Percentiles rank a stretch among this genome's conserved stretches.
Conservation (phyloP, 2,329 filamentous ascomycete genomes). For the Aspergillus japonicus region DNA sequence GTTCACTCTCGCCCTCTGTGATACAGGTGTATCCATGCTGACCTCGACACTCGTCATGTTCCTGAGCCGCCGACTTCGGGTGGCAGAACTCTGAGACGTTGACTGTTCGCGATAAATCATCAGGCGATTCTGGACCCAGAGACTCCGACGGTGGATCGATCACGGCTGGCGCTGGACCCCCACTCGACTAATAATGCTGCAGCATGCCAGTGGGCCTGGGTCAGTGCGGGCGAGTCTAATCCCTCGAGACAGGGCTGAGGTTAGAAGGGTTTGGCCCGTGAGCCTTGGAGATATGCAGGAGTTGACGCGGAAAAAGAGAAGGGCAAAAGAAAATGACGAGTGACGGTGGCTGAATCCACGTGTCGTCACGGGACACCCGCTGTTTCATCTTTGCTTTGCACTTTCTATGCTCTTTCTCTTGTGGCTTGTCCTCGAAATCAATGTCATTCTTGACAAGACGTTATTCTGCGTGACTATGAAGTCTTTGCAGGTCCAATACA, state of each 20-base stretch:
- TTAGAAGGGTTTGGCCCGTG: background rate
- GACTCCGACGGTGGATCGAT: background rate
- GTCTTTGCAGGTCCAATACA: background rate
- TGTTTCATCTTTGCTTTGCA: background rate
- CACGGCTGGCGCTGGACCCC: background rate
- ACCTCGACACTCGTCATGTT: background rate
- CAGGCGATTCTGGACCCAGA: constrained; percentile 1
- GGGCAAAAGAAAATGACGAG: background rate
- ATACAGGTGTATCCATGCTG: background rate
- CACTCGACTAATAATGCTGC: background rate
- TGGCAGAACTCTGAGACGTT: background rate
- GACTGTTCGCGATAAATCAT: constrained; percentile 6
- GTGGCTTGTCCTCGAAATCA: background rate
- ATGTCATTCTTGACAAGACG: background rate
- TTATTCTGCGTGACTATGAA: no score
- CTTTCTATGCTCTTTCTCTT: background rate
- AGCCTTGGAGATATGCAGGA: background rate
- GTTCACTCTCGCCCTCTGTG: background rate
- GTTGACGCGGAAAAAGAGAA: background rate
- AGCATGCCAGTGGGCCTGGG: background rate
- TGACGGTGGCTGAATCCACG: background rate
- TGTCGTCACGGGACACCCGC: background rate
- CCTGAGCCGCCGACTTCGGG: background rate
- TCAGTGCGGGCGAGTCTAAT: background rate
- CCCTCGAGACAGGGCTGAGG: constrained; percentile 2